Evolutionary conservation across 768 basidiomycete species (phyloP), one percentile per base, ranked within the genome.

Genomic region (Podaxis mareebaensis): DNA sequence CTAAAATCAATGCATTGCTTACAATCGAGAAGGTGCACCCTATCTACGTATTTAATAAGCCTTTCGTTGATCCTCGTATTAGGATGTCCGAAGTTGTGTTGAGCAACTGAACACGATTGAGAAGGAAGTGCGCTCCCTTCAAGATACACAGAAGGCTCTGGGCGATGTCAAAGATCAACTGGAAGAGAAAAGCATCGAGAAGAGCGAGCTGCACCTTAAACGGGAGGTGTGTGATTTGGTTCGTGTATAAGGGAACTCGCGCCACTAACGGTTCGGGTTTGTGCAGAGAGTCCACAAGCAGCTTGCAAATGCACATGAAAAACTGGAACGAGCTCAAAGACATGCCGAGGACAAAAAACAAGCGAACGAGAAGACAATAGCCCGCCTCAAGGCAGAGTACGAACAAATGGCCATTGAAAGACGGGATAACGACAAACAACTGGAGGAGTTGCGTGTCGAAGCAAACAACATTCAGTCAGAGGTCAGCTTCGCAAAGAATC

Each of bases 301-400:
- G 71, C 78, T 93, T 11, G 75, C 79, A 7, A 94, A 95, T 72
- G 95, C 95, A 4, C 82, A 86, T 51, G 90, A 93, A 67, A 95
- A 93, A 73, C 82, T 95, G 8, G 86, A 90, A 61, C 85, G 92
- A 28, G 89, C 91, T 0, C 88, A 92, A 70, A 82, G 84, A 64
- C 89, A 91, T 65, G 88, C 89, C 5, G 90, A 92, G 72, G 93
- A 95, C 61, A 91, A 91, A 73, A 87, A 89, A 60, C 69, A 80
- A 12, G 83, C 87, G n/a, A 89, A 86, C 67, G 87, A 89, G 65
- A 81, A 85, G 64, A 89, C 87, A 6, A 88, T 95, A 61, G 88
- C 90, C 56, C 83, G 86, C 12, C 78, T 96, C 20, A 87, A 93
- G 70, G 81, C 77, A 40, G 91, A 95, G 74, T 93, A 92, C 71